These are phyloP conservation scores for Parmales sp. DNA, from an alignment of 108 stramenopile species.

Conservation along the genomic window DNA sequence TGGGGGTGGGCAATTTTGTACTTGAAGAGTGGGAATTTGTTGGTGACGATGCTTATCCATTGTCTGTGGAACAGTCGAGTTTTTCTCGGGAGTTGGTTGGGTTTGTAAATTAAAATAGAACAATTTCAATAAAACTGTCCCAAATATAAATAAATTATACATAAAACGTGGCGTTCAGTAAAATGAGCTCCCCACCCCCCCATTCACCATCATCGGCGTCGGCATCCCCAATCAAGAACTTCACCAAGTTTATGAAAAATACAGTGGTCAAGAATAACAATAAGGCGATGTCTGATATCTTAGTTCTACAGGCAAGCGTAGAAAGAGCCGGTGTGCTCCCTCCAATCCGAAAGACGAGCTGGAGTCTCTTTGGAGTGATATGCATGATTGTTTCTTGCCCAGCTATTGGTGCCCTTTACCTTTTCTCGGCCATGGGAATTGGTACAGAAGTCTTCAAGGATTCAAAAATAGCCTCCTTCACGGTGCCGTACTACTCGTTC, in stretches of 20 bases:
- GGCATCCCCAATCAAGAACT: too few species aligned
- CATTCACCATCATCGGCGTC: too few species aligned
- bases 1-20: slow-evolving; percentile 78
- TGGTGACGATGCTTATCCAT: slow-evolving; percentile 76
- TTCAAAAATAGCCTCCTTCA: not conserved
- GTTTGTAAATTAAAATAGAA: slow-evolving; percentile 68
- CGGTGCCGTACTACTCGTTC: not conserved
- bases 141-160: too few species aligned
- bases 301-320: too few species aligned
- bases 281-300: too few species aligned
- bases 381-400: not conserved
- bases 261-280: too few species aligned
- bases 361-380: not conserved
- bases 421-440: not conserved
- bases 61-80: slow-evolving; percentile 88
- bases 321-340: not conserved
- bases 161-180: too few species aligned
- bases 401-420: not conserved
- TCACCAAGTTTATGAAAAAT: too few species aligned
- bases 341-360: not conserved
- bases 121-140: too few species aligned
- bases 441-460: not conserved
- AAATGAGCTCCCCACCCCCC: too few species aligned
- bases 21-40: slow-evolving; percentile 63
- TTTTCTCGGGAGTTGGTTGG: slow-evolving; percentile 78